phyloP scores from a whole-genome alignment of 1,284 basidiomycete genomes.

The Cutaneotrichosporon sp. region DNA sequence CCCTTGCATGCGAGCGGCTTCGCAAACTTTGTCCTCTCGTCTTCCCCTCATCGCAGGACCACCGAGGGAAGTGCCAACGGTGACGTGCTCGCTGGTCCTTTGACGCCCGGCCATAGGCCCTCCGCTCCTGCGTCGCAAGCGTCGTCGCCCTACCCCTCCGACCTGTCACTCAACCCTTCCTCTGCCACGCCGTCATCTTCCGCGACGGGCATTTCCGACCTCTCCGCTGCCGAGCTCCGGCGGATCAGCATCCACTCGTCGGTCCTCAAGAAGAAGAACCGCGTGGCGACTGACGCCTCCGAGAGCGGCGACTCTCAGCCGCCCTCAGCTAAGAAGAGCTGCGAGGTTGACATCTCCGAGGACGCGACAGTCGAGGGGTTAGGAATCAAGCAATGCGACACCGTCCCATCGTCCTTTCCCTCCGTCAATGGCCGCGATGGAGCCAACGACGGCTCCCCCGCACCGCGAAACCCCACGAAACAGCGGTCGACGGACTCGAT shows the following conservation, averaged over 20 bases:
- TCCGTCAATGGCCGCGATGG: slow-evolving; percentile 7
- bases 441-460: not conserved
- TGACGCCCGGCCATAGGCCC: slow-evolving; percentile 27
- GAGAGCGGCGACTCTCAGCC: slow-evolving; percentile 16
- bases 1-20: slow-evolving; percentile 6
- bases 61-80: slow-evolving; percentile 2
- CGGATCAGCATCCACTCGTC: slow-evolving; percentile 33
- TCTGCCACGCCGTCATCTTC: slow-evolving; percentile 3
- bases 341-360: not conserved
- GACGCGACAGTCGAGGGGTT: slow-evolving; percentile 8
- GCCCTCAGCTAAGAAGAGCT: not conserved
- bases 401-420: slow-evolving; percentile 8
- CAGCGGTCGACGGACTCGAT: slow-evolving; percentile 6
- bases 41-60: slow-evolving; percentile 6
- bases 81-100: slow-evolving; percentile 31
- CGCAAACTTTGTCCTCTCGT: slow-evolving; percentile 8
- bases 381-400: slow-evolving; percentile 9
- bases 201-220: not conserved
- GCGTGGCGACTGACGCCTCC: slow-evolving; percentile 7
- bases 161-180: slow-evolving; percentile 10
- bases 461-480: not conserved
- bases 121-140: slow-evolving; percentile 5
- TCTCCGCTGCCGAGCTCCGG: slow-evolving; percentile 26
- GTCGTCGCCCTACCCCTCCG: slow-evolving; percentile 14
- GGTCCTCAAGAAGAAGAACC: slow-evolving; percentile 35